A percentile compares a stretch with the other conserved stretches of the same genome.
Conservation (phyloP, 176 grass and related monocot species). For the Neostapfia colusana region DNA sequence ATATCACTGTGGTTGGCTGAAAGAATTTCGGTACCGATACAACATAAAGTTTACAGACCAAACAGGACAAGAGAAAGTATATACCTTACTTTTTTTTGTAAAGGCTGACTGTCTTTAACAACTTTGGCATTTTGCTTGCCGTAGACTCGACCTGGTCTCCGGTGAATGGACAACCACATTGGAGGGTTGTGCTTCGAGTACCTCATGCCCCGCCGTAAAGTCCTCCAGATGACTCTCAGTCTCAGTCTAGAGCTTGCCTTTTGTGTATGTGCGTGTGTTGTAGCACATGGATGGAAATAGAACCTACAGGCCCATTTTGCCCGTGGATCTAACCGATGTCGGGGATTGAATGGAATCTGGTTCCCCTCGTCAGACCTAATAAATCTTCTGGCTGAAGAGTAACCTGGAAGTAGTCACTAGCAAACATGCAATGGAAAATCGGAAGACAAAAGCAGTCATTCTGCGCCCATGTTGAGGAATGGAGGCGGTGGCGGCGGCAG, state of each 20-base stretch:
- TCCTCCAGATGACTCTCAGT: conserved; percentile 12
- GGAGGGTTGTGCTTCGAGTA: background rate
- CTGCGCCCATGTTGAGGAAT: too few relatives aligned
- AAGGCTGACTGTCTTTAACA: background rate
- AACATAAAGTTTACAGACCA: too few relatives aligned
- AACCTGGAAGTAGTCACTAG: background rate
- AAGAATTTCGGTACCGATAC: too few relatives aligned
- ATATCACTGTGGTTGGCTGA: too few relatives aligned
- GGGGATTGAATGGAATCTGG: conserved; percentile 3
- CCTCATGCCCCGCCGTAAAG: conserved; percentile 10
- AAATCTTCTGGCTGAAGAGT: conserved; percentile 9
- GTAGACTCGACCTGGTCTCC: conserved; percentile 8
- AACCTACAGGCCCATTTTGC: background rate
- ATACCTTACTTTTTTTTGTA: background rate
- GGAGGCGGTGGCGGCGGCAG: too few relatives aligned
- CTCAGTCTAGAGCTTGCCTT: background rate
- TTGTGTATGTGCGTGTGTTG: background rate
- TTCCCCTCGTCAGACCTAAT: conserved; percentile 1
- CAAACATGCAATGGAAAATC: background rate
- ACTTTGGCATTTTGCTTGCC: background rate
- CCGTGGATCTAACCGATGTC: background rate
- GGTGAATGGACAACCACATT: conserved; percentile 31
- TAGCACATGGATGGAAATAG: background rate
- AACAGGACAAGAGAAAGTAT: background rate
- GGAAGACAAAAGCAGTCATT: background rate